Evolutionary conservation across 208 protist species (phyloP).

Genomic region (Jaenimonas drosophilae): DNA sequence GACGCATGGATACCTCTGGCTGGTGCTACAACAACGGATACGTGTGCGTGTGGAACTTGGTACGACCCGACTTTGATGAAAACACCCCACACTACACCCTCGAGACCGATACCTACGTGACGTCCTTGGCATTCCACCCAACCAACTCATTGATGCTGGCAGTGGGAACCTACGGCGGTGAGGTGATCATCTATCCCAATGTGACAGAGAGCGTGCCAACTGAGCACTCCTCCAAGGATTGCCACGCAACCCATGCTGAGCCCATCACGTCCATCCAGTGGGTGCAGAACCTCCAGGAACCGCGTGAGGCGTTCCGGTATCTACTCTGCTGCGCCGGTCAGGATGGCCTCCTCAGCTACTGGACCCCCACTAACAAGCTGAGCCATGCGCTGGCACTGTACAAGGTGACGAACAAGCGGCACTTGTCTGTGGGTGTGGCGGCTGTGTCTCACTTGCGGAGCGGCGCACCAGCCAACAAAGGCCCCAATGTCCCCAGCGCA

Average conservation of each 20-base stretch:
- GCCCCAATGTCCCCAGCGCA: conserved; percentile 20
- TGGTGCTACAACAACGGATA: conserved; percentile 82
- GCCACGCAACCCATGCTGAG: conserved; percentile 43
- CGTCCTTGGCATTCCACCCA: conserved; percentile 82
- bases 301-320: conserved; percentile 40
- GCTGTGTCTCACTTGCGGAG: conserved; percentile 29
- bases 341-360: conserved; percentile 72
- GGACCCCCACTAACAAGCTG: conserved; percentile 62
- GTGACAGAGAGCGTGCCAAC: conserved; percentile 36
- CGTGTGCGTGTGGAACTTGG: conserved; percentile 80
- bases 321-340: conserved; percentile 60
- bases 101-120: conserved; percentile 70
- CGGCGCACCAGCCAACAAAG: conserved; percentile 4
- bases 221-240: conserved; percentile 20
- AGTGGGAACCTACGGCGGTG: conserved; percentile 85
- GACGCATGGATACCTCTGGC: conserved; percentile 68
- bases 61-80: conserved; percentile 42
- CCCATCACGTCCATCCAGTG: conserved; percentile 72
- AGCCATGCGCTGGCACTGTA: conserved; percentile 41
- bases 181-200: conserved; percentile 61
- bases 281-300: conserved; percentile 57
- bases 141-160: conserved; percentile 56
- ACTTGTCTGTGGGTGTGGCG: conserved; percentile 42
- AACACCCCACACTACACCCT: conserved; percentile 63
- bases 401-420: conserved; percentile 39